These are phyloP conservation scores for Coniochaeta sp. DNA, from an alignment of 2,329 filamentous ascomycete species.

Conservation along the genomic window DNA sequence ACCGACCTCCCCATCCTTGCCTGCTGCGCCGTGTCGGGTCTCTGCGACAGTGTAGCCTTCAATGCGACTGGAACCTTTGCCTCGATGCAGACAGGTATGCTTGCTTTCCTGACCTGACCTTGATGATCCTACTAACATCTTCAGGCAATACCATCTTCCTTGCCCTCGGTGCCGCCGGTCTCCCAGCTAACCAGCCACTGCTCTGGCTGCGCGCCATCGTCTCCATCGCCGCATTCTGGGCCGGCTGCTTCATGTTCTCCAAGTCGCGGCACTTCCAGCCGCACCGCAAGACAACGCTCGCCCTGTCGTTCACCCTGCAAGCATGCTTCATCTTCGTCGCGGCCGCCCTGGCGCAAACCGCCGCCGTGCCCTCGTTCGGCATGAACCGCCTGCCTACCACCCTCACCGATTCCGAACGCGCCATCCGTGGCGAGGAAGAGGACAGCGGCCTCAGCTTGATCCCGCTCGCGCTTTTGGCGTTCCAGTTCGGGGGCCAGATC, in stretches of 20 bases:
- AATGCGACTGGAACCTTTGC: constrained; percentile 31
- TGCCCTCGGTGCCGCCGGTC: constrained; percentile 47
- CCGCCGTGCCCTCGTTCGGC: constrained; percentile 36
- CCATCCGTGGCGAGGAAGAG: constrained; percentile 28
- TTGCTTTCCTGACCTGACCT: not conserved
- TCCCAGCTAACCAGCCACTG: constrained; percentile 40
- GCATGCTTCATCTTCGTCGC: constrained; percentile 42
- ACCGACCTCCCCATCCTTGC: constrained; percentile 30
- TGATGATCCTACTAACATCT: not conserved
- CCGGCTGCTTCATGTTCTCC: constrained; percentile 43
- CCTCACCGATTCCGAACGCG: constrained; percentile 25
- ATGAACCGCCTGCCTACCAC: constrained; percentile 24
- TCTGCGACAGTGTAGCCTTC: constrained; percentile 33
- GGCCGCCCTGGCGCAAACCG: constrained; percentile 41
- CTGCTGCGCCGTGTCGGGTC: constrained; percentile 29
- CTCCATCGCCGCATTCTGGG: constrained; percentile 46
- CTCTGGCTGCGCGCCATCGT: constrained; percentile 27
- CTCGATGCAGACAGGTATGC: constrained; percentile 29
- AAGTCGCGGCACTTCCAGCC: constrained; percentile 16
- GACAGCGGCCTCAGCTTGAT: constrained; percentile 28
- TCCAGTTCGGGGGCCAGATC: constrained; percentile 49
- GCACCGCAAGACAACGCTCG: constrained; percentile 24
- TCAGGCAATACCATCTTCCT: constrained; percentile 57
- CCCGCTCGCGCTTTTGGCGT: constrained; percentile 40
- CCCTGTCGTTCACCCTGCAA: constrained; percentile 45